A percentile compares a stretch with the other conserved stretches of the same genome.
These are phyloP conservation scores for Podila epicladia DNA, from an alignment of 192 early-diverging fungal species.

Conservation along the genomic window DNA sequence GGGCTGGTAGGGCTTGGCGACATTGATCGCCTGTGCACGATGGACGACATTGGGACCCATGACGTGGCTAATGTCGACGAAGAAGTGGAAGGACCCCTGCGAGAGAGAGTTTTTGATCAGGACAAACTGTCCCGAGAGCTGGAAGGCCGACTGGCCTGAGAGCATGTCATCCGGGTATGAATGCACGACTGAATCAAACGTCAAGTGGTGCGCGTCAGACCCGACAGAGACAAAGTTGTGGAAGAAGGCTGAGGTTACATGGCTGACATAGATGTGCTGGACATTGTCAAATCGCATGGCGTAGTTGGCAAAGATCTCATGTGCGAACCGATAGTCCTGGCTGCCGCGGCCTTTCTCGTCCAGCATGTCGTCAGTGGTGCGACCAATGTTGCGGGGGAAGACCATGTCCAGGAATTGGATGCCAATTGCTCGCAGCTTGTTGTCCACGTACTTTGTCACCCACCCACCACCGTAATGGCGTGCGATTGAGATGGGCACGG, in stretches of 20 bases:
- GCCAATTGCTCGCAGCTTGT: slow-evolving; percentile 41
- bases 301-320: slow-evolving; percentile 58
- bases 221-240: slow-evolving; percentile 56
- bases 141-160: slow-evolving; percentile 59
- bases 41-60: slow-evolving; percentile 58
- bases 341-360: slow-evolving; percentile 47
- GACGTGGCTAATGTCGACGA: slow-evolving; percentile 52
- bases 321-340: slow-evolving; percentile 55
- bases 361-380: slow-evolving; percentile 44
- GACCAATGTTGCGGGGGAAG: slow-evolving; percentile 40
- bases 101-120: slow-evolving; percentile 52
- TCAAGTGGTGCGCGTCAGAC: slow-evolving; percentile 36
- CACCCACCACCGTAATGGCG: slow-evolving; percentile 52
- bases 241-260: slow-evolving; percentile 50
- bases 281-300: slow-evolving; percentile 43
- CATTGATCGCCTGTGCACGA: slow-evolving; percentile 16
- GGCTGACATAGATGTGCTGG: slow-evolving; percentile 51
- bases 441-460: slow-evolving; percentile 47
- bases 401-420: slow-evolving; percentile 52
- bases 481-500: slow-evolving; percentile 49
- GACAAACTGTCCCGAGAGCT: slow-evolving; percentile 56
- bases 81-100: slow-evolving; percentile 55
- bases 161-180: slow-evolving; percentile 48
- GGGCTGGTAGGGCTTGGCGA: slow-evolving; percentile 30
- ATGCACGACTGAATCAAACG: slow-evolving; percentile 41